Evolutionary conservation across 257 asterid genomes (phyloP), one percentile per base, ranked within the genome.

Genomic region (Solanum virginianum): DNA sequence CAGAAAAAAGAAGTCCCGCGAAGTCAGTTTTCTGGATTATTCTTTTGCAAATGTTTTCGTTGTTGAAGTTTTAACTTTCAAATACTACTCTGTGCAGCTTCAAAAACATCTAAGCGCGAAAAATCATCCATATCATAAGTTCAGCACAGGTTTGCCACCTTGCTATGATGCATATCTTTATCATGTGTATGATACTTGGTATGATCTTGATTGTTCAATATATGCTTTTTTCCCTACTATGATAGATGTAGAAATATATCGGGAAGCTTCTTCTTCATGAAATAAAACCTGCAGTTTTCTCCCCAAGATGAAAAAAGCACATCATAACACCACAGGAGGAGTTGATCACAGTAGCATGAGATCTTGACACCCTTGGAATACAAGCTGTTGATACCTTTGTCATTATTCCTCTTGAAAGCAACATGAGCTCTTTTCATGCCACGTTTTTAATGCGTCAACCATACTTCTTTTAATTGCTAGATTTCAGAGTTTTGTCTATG

Each of bases 81-180:
- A 70, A 70, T 85, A 43, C 72, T 59, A 51, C 22, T 82, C 53
- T 82, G 29, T 87, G 88, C 99, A 96, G 99, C 98, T 97, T 72
- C 97, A 97, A 90, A 97, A 97, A 88, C 97, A 97, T 91, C 82
- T 97, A 63, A 94, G 96, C 70, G 90, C 86, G 81, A 86, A 92
- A 85, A 92, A 88, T 88, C 97, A 97, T 89, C 97, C 98, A 39
- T 97, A 92, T 91, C 98, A 97, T 92, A 97, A 95, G 91, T 95
- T 97, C 89, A 94, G 98, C 94, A 95, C 99, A 91, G 99, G 99
- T 97, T 90, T 80, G 91, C 57, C 79, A 20, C 7, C 62, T 68
- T 45, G 26, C 53, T 32, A 53, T 88, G 77, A 56, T 86, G 56
- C 82, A 77, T 77, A 51, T 53, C 81, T 24, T 45, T 57, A 54